These are phyloP conservation scores for Tricholoma sp. DNA, from an alignment of 768 basidiomycete genomes.

Conservation along the genomic window DNA sequence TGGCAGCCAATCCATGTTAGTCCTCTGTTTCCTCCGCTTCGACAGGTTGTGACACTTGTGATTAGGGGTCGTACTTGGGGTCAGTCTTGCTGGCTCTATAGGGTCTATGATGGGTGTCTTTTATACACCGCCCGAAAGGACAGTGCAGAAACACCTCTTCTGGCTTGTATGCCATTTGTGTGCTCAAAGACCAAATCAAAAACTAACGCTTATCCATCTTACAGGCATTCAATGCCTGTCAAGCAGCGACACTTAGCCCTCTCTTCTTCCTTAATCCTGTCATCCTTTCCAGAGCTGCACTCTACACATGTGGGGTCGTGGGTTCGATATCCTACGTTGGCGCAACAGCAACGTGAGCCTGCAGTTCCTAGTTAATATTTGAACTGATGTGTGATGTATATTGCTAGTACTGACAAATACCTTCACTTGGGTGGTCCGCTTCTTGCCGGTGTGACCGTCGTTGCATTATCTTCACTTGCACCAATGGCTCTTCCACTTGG, in stretches of 20 bases:
- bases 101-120: constrained; percentile 82
- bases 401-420: constrained; percentile 66
- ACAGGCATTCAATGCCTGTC: constrained; percentile 80
- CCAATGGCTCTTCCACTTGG: constrained; percentile 88
- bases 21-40: constrained; percentile 2
- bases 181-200: background rate
- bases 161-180: constrained; percentile 56
- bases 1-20: constrained; percentile 81
- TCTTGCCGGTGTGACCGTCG: constrained; percentile 83
- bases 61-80: constrained; percentile 75
- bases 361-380: constrained; percentile 3
- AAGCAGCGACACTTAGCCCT: constrained; percentile 82
- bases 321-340: constrained; percentile 84
- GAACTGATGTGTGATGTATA: background rate
- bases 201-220: background rate
- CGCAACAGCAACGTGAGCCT: constrained; percentile 69
- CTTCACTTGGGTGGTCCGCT: constrained; percentile 84
- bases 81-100: constrained; percentile 73
- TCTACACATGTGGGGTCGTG: constrained; percentile 86
- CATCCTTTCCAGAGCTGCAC: constrained; percentile 77
- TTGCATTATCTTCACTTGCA: constrained; percentile 80
- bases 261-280: constrained; percentile 87
- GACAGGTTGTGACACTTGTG: background rate
- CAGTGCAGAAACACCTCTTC: constrained; percentile 71
- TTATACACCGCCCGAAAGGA: constrained; percentile 74